phyloP scores from a whole-genome alignment of 2,329 filamentous ascomycete species.

The Arthrocladium fulminans region DNA sequence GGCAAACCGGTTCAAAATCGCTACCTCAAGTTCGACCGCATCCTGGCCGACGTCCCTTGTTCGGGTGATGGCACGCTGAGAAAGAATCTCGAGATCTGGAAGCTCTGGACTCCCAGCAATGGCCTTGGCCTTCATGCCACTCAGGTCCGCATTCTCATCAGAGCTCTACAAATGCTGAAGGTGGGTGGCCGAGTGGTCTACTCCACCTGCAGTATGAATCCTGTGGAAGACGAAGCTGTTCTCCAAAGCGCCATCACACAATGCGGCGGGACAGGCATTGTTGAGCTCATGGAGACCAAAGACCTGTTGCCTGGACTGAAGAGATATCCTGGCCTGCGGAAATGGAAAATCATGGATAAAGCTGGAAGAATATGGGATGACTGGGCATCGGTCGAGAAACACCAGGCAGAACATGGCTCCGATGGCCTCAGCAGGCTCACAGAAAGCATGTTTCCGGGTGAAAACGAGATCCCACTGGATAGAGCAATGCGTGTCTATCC shows the following conservation, averaged over 20 bases:
- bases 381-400: conserved; percentile 70
- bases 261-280: conserved; percentile 73
- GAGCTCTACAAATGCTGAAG: conserved; percentile 92
- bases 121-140: conserved; percentile 79
- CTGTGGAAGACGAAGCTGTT: conserved; percentile 92
- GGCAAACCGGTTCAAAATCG: conserved; percentile 47
- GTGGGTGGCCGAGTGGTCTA: conserved; percentile 91
- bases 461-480: conserved; percentile 64
- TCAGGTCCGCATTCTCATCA: conserved; percentile 80
- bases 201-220: conserved; percentile 98
- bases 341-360: conserved; percentile 91
- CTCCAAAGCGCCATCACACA: conserved; percentile 79
- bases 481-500: conserved; percentile 90
- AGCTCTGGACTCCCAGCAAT: conserved; percentile 83
- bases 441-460: conserved; percentile 74
- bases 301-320: conserved; percentile 67
- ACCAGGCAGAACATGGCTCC: conserved; percentile 49
- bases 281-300: conserved; percentile 76
- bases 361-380: conserved; percentile 66
- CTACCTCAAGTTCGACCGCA: conserved; percentile 94
- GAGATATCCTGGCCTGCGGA: conserved; percentile 64
- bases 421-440: conserved; percentile 59
- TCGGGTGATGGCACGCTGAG: conserved; percentile 88
- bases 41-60: conserved; percentile 92
- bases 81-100: conserved; percentile 92